Evolutionary conservation across 371 early-diverging fungal species (phyloP).

Genomic region (Mortierella sp.): DNA sequence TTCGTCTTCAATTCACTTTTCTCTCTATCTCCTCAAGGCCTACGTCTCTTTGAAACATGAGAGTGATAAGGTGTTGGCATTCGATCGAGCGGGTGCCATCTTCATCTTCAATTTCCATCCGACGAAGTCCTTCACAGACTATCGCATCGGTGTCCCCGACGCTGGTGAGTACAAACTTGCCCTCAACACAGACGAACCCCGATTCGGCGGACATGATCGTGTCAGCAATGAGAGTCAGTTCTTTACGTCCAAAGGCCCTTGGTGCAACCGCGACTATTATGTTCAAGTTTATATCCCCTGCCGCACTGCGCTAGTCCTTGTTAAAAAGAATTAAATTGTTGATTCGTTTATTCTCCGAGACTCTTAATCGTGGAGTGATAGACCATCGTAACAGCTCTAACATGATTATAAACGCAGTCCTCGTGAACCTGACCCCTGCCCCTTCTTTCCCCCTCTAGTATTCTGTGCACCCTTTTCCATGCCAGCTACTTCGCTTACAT

Average conservation of each 20-base stretch:
- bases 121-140: constrained; percentile 85
- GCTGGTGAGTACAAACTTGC: constrained; percentile 81
- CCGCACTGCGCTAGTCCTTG: constrained; percentile 74
- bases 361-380: too few species aligned
- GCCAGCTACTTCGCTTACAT: too few species aligned
- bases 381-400: too few species aligned
- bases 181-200: constrained; percentile 79
- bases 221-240: constrained; percentile 70
- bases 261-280: constrained; percentile 79
- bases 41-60: constrained; percentile 93
- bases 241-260: constrained; percentile 73
- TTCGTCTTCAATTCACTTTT: constrained; percentile 6
- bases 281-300: constrained; percentile 84
- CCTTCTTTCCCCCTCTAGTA: too few species aligned
- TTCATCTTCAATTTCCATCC: constrained; percentile 97
- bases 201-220: constrained; percentile 86
- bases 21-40: too few species aligned
- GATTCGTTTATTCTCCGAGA: too few species aligned
- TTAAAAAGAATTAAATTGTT: constrained; percentile 19
- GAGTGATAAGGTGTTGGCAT: constrained; percentile 90
- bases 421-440: too few species aligned
- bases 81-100: constrained; percentile 89
- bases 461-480: too few species aligned
- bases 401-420: too few species aligned
- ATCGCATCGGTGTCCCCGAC: constrained; percentile 81